Conservation (phyloP, 306 rosid species). For the Glycyrrhiza uralensis region DNA sequence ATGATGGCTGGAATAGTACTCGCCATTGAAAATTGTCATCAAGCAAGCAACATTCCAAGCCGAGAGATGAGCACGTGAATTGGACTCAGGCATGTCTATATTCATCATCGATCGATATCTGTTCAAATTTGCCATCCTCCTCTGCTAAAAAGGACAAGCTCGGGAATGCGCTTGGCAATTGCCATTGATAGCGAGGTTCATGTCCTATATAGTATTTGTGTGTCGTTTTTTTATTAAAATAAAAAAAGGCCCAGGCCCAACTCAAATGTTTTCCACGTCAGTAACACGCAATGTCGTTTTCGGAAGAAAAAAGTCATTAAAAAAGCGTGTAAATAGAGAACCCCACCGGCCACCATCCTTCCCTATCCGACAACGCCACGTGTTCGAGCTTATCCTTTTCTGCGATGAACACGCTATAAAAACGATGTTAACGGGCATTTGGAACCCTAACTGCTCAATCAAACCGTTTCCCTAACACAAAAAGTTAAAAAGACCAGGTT, state of each 20-base stretch:
- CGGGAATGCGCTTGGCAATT: neutral
- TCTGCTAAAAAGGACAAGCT: conserved; percentile 18
- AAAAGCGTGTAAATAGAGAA: conserved; percentile 23
- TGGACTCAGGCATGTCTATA: neutral
- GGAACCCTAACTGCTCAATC: neutral
- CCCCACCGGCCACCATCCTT: conserved; percentile 28
- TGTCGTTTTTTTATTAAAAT: neutral
- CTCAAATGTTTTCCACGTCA: neutral
- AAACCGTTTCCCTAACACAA: conserved; percentile 4
- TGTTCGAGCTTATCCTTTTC: conserved; percentile 56
- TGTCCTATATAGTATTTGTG: neutral
- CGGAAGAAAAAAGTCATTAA: neutral
- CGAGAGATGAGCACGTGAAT: neutral
- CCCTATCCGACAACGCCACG: conserved; percentile 34
- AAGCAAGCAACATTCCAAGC: neutral
- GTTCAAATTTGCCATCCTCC: conserved; percentile 23
- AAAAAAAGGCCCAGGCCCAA: conserved; percentile 22
- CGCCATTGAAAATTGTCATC: neutral
- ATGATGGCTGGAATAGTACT: neutral
- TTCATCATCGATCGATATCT: neutral
- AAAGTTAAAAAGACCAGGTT: neutral
- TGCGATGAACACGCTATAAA: conserved; percentile 31
- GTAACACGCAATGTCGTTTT: conserved; percentile 10
- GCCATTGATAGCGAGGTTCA: neutral
- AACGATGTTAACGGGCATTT: neutral